Percentiles rank a stretch among this genome's conserved stretches.
phyloP scores from a whole-genome alignment of 225 moss, liverwort and hornwort genomes.

The Marchantia paleacea region DNA sequence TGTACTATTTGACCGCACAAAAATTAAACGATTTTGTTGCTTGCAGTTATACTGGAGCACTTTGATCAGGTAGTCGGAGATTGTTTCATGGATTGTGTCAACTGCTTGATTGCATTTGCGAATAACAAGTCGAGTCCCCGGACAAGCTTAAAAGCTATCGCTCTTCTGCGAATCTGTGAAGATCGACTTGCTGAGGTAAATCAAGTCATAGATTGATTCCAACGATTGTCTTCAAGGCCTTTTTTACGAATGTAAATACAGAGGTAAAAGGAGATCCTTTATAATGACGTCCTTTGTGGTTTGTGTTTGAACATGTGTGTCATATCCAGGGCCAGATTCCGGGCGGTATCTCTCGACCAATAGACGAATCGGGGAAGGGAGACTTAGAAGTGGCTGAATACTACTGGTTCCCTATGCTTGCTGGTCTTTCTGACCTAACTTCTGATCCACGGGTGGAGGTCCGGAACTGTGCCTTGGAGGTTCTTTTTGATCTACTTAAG shows the following conservation, averaged over 20 bases:
- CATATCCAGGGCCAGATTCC: slow-evolving; percentile 71
- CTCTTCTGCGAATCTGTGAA: slow-evolving; percentile 95
- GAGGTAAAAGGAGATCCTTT: not conserved
- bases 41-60: slow-evolving; percentile 96
- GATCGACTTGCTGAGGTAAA: slow-evolving; percentile 96
- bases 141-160: slow-evolving; percentile 96
- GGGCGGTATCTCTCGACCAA: slow-evolving; percentile 65
- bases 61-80: slow-evolving; percentile 99
- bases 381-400: slow-evolving; percentile 97
- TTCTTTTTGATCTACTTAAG: slow-evolving; percentile 92
- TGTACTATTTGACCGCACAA: not conserved
- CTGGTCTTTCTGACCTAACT: slow-evolving; percentile 96
- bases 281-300: not conserved
- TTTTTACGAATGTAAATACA: not conserved
- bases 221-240: no score
- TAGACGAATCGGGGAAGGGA: slow-evolving; percentile 67
- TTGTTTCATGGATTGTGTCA: slow-evolving; percentile 99
- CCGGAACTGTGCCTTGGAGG: slow-evolving; percentile 96
- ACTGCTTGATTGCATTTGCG: slow-evolving; percentile 95
- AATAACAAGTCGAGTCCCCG: slow-evolving; percentile 90
- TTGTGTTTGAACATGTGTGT: not conserved
- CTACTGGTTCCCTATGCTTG: slow-evolving; percentile 99
- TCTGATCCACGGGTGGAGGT: slow-evolving; percentile 96
- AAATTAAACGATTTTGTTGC: not conserved
- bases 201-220: no score